A percentile compares a stretch with the other conserved stretches of the same genome.
Conservation (phyloP, 75 land plant genomes). For the Cunninghamia lanceolata region DNA sequence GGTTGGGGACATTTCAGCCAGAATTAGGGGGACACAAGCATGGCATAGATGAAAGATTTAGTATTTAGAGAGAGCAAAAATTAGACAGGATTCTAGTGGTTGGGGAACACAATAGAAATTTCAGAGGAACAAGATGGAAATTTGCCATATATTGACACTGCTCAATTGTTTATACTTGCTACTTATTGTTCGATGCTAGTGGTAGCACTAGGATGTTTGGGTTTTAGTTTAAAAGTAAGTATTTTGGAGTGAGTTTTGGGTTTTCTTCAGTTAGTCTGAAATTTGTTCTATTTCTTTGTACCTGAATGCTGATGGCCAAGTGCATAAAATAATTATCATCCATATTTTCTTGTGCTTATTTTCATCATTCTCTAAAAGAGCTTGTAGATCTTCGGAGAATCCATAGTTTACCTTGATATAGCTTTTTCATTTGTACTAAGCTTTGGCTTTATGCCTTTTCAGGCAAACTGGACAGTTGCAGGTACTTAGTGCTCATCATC, state of each 20-base stretch:
- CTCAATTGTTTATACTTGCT: too few relatives aligned
- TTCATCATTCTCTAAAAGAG: background rate
- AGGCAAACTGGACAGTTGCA: conserved; percentile 96
- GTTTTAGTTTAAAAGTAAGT: too few relatives aligned
- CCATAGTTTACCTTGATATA: background rate
- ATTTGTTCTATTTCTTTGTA: too few relatives aligned
- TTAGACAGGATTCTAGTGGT: too few relatives aligned
- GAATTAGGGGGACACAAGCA: background rate
- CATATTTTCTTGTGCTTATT: background rate
- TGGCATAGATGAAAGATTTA: background rate
- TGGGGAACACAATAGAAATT: too few relatives aligned
- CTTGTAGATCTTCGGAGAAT: background rate
- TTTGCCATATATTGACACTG: background rate
- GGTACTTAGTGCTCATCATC: conserved; percentile 97
- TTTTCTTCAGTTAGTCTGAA: too few relatives aligned
- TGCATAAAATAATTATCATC: background rate
- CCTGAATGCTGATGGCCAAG: too few relatives aligned
- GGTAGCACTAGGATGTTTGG: too few relatives aligned
- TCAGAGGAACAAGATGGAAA: background rate
- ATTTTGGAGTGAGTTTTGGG: too few relatives aligned
- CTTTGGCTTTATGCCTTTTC: background rate
- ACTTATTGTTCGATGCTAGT: too few relatives aligned
- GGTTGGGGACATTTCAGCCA: too few relatives aligned
- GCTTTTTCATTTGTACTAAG: background rate
- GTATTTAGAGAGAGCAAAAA: background rate